These are phyloP conservation scores for Rhodotorula taiwanensis DNA, from an alignment of 768 basidiomycete genomes.

Conservation along the genomic window DNA sequence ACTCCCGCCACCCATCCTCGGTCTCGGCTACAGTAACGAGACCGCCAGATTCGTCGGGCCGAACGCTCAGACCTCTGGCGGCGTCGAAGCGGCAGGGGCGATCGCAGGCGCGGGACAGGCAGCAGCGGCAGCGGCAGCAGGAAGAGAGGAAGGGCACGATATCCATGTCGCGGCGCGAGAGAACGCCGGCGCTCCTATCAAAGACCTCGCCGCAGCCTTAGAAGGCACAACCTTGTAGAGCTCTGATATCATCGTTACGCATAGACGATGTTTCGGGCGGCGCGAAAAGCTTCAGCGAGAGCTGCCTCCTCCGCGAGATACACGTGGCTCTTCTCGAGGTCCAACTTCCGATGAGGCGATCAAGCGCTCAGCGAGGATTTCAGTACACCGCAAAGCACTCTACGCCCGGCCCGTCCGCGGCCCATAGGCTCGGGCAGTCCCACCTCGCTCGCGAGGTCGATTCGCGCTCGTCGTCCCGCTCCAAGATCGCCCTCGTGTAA, in stretches of 20 bases:
- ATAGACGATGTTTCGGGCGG: no score
- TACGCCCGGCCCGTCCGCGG: conserved; percentile 13
- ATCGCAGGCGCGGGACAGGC: not conserved
- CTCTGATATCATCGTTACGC: no score
- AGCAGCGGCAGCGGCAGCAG: not conserved
- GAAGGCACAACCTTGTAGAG: conserved; percentile 16
- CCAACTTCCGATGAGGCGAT: no score
- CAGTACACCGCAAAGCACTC: conserved; percentile 6
- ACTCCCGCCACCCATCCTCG: not conserved
- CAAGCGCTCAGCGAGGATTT: no score
- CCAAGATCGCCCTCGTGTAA: not conserved
- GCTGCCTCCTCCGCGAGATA: no score
- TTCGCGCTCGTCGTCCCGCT: not conserved
- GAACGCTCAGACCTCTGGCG: no score
- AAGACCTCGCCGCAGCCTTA: conserved; percentile 19
- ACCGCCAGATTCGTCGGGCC: no score
- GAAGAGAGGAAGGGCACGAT: conserved; percentile 2
- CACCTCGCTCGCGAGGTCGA: not conserved
- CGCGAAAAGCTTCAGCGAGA: no score
- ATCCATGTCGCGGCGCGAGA: conserved; percentile 17
- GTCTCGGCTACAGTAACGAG: not conserved
- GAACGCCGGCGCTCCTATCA: conserved; percentile 15
- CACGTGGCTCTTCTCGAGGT: no score
- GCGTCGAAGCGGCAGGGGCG: not conserved
- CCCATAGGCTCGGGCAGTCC: conserved; percentile 16